Evolutionary conservation across 768 basidiomycete species (phyloP), one percentile per base, ranked within the genome.

Genomic region (Porphyrellus cyaneotinctus): DNA sequence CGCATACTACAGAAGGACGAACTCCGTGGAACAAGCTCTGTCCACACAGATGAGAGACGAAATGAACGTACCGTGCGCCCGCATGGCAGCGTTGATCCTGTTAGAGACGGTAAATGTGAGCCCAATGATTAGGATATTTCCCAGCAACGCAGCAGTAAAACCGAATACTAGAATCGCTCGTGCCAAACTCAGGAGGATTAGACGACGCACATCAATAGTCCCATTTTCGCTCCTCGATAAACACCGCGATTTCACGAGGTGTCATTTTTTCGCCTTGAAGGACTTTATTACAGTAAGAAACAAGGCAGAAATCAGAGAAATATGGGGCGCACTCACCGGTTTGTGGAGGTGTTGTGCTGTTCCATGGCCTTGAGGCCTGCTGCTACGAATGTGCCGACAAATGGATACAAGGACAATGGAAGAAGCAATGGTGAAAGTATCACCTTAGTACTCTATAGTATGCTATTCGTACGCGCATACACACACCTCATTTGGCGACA

Each of bases 31-130:
- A 14, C 24, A 30, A n/a, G n/a, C n/a, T n/a, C n/a, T n/a, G n/a
- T n/a, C 17, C 26, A 9, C 26, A 28, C 9, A 28, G 12, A 42
- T 8, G 18, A 49, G 6, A 18, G 5, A 20, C 8, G 28, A 31
- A 36, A 32, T 13, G 15, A 23, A 61, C 75, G 17, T 51, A 88
- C 87, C 88, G 57, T 85, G 83, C 6, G 89, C 88, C 87, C 92
- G 95, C 94, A 97, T 95, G 1, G 92, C 92, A 3, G 91, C 94
- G 8, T 93, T 92, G 23, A 95, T 80, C 7, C 91, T 78, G 65
- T 95, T 95, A 0, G 91, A 93, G n/a, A 95, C 75, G 2, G 85
- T 85, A 65, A 95, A 91, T 11, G 87, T 69, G 6, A 95, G 71
- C 0, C 94, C 94, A 4, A 92, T 62, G 52, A 97, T 78, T 0